Evolutionary conservation across 768 basidiomycete species (phyloP).

Genomic region (Boletus pseudopeckii): DNA sequence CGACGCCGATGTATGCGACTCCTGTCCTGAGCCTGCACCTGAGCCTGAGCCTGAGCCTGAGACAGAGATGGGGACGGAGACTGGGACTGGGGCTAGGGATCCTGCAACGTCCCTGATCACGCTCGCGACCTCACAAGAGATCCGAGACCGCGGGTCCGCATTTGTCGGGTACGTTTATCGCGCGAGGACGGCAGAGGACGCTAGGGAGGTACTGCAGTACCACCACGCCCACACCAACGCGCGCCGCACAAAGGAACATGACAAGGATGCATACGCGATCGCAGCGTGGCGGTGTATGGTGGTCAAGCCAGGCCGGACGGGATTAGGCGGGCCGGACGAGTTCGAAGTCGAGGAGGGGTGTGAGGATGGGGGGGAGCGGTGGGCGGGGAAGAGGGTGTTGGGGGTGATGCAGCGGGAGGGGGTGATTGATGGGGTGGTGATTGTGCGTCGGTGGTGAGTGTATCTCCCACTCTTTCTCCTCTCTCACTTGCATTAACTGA

Average conservation of each 20-base stretch:
- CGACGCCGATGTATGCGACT: no score
- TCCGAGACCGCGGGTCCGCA: slow-evolving; percentile 69
- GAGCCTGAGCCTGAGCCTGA: no score
- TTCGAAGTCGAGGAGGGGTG: slow-evolving; percentile 61
- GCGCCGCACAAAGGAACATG: no score
- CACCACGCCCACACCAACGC: background rate
- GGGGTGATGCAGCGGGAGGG: slow-evolving; percentile 68
- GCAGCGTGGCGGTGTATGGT: slow-evolving; percentile 79
- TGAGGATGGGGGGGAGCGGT: slow-evolving; percentile 78
- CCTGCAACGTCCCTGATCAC: background rate
- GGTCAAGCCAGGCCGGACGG: slow-evolving; percentile 59
- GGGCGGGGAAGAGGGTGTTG: slow-evolving; percentile 60
- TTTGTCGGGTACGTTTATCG: slow-evolving; percentile 66
- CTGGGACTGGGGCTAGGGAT: background rate
- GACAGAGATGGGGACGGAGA: background rate
- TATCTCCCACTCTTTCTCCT: background rate
- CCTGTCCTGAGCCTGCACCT: no score
- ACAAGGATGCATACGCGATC: slow-evolving; percentile 51
- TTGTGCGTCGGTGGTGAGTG: slow-evolving; percentile 71
- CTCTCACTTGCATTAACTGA: no score
- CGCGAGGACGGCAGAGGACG: slow-evolving; percentile 39
- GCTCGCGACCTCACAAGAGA: slow-evolving; percentile 59
- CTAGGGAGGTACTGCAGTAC: background rate
- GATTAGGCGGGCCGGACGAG: slow-evolving; percentile 70
- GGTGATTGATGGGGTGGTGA: slow-evolving; percentile 72